Percentiles rank a stretch among this genome's conserved stretches.
These are phyloP conservation scores for Agrocybe praecox DNA, from an alignment of 768 basidiomycete genomes.

Conservation along the genomic window DNA sequence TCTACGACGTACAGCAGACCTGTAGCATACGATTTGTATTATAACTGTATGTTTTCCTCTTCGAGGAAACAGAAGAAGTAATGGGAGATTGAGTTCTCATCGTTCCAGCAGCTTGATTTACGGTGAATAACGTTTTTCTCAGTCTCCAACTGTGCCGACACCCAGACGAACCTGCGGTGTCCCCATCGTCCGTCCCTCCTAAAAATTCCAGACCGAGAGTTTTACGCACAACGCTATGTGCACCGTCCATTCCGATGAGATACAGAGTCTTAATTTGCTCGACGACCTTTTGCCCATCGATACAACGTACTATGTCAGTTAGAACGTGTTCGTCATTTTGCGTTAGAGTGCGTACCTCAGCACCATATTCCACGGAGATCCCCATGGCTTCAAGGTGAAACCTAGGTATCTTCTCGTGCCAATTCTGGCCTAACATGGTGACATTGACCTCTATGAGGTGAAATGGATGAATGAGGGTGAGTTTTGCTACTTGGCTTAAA, in stretches of 20 bases:
- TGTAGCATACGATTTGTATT: too few species aligned
- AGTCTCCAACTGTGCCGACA: too few species aligned
- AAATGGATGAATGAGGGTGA: not conserved
- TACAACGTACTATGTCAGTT: conserved; percentile 16
- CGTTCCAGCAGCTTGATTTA: too few species aligned
- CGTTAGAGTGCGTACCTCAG: conserved; percentile 42
- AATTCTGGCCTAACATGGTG: conserved; percentile 28
- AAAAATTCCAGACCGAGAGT: conserved; percentile 37
- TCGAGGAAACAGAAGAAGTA: too few species aligned
- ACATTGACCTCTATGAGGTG: conserved; percentile 2
- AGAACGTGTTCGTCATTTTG: conserved; percentile 38
- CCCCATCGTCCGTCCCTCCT: conserved; percentile 38
- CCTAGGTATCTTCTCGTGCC: conserved; percentile 36
- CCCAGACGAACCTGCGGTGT: too few species aligned
- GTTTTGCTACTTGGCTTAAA: too few species aligned
- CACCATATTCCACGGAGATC: conserved; percentile 40
- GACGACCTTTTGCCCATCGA: conserved; percentile 15
- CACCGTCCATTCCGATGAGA: too few species aligned
- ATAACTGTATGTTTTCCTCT: too few species aligned
- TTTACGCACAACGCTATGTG: conserved; percentile 42
- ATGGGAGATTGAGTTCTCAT: too few species aligned
- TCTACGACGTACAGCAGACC: too few species aligned
- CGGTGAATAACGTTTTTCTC: too few species aligned
- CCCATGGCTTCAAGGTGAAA: conserved; percentile 28
- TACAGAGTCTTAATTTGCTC: conserved; percentile 30